Conservation (phyloP, 1,139 yeast species). For the Suhomyces coccinellae region DNA sequence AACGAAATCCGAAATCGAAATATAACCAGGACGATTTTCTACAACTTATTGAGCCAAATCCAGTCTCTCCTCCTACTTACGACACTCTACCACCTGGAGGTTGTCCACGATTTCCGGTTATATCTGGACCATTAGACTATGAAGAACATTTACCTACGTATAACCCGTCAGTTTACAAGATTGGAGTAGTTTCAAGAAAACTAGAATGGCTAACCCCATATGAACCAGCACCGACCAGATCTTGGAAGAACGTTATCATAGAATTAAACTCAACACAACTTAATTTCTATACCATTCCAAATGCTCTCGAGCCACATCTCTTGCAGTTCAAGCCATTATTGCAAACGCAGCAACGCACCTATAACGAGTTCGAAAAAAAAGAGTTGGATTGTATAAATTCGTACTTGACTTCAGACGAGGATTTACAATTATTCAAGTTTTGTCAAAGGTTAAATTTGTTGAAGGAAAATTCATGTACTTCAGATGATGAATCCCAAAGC, state of each 20-base stretch:
- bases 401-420: slow-evolving; percentile 33
- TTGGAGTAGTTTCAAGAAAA: slow-evolving; percentile 55
- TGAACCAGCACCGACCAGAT: slow-evolving; percentile 57
- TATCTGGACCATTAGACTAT: neutral
- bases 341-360: slow-evolving; percentile 13
- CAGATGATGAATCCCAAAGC: slow-evolving; percentile 11
- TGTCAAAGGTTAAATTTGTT: slow-evolving; percentile 28
- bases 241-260: slow-evolving; percentile 64
- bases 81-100: slow-evolving; percentile 48
- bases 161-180: slow-evolving; percentile 56
- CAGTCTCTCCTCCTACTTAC: slow-evolving; percentile 53
- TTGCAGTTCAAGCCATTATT: slow-evolving; percentile 21
- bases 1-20: neutral
- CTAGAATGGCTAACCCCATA: slow-evolving; percentile 69
- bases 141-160: slow-evolving; percentile 44
- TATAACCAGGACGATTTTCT: slow-evolving; percentile 23
- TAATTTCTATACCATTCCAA: slow-evolving; percentile 55
- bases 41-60: slow-evolving; percentile 49
- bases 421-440: slow-evolving; percentile 37
- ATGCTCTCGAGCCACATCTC: slow-evolving; percentile 32
- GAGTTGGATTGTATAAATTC: slow-evolving; percentile 23
- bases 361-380: slow-evolving; percentile 18
- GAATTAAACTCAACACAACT: slow-evolving; percentile 76
- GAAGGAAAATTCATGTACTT: slow-evolving; percentile 9
- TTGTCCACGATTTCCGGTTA: slow-evolving; percentile 54